Conservation (phyloP, 805 yeast species). For the Schwanniomyces polymorphus region DNA sequence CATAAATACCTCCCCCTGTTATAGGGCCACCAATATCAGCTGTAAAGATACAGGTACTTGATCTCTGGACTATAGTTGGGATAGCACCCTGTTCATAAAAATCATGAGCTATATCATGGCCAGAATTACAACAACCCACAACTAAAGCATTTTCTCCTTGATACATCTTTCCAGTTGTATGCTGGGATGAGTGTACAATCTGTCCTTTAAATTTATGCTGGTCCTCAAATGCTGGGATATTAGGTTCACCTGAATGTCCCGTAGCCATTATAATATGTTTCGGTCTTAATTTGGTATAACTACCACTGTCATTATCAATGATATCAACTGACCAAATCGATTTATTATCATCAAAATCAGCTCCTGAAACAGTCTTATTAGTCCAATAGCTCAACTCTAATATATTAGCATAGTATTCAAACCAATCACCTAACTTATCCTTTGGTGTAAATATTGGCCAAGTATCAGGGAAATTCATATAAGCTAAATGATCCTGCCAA, state of each 20-base stretch:
- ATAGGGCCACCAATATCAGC: constrained; percentile 30
- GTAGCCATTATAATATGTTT: constrained; percentile 44
- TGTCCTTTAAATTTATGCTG: constrained; percentile 37
- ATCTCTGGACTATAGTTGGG: constrained; percentile 46
- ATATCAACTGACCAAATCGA: constrained; percentile 33
- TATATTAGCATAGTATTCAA: constrained; percentile 39
- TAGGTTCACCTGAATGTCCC: constrained; percentile 48
- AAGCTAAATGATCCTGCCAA: constrained; percentile 42
- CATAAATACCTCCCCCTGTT: constrained; percentile 31
- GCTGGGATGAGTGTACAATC: constrained; percentile 43
- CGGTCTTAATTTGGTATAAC: constrained; percentile 23
- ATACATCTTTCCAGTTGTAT: constrained; percentile 40
- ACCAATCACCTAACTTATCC: constrained; percentile 45
- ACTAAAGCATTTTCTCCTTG: constrained; percentile 43
- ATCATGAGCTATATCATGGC: constrained; percentile 48
- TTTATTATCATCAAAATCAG: constrained; percentile 24
- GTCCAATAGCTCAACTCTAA: constrained; percentile 37
- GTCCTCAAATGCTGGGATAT: constrained; percentile 39
- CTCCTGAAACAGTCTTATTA: constrained; percentile 24
- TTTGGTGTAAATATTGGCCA: constrained; percentile 47
- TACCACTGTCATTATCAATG: constrained; percentile 22
- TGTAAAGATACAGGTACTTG: constrained; percentile 43
- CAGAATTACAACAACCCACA: constrained; percentile 47
- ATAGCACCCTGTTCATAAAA: constrained; percentile 44
- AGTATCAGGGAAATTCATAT: constrained; percentile 37